Base-by-base conservation (phyloP, 805 yeast species). In the Komagataella kurtzmanii region DNA sequence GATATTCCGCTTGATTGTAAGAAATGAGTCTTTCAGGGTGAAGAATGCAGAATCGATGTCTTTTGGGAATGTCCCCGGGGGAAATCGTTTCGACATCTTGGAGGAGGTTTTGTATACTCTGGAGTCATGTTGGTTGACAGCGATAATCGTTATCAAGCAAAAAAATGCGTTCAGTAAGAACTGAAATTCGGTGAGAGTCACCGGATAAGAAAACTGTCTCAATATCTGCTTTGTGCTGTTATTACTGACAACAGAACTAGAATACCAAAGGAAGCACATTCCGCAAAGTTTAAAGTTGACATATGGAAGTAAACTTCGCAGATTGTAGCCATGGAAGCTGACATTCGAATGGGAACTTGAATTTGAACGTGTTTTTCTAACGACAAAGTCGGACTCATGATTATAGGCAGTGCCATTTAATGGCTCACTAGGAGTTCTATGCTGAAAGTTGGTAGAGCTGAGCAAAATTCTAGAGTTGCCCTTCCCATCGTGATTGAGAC, bases 141-240 rank as follows among this genome's bases (percentile, higher is more conserved):
- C 52, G n/a, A 52, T 45, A 36, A 66, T 60, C 1, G 66, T 58
- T 0, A 65, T 21, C 21, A 80, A 55, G 56, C 93, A 85, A 54
- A 85, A 71, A 8, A 69, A 44, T 3, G 82, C 83, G 58, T 89
- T 89, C 58, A 88, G 71, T 30, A 84, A 59, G 61, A 91, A 91
- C 69, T 93, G 98, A 51, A 84, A 68, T 72, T 90, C 89, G 1
- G 97, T 88, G 53, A 93, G 75, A 0, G 96, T 83, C n/a, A 89
- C 80, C 1, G 99, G 97, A 63, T 81, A 86, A 47, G 76, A 76
- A 65, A 83, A 89, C 49, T 71, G 69, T 56, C 72, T 77, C 54
- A 91, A 69, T 49, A 91, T 88, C 48, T 81, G 70, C 64, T 91
- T 91, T 43, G 95, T 81, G 43, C 91, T 73, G 61, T 88, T 88